Percentiles rank a stretch among this genome's conserved stretches.
These are phyloP conservation scores for Phytopythium litorale DNA, from an alignment of 352 stramenopile species.

Conservation along the genomic window DNA sequence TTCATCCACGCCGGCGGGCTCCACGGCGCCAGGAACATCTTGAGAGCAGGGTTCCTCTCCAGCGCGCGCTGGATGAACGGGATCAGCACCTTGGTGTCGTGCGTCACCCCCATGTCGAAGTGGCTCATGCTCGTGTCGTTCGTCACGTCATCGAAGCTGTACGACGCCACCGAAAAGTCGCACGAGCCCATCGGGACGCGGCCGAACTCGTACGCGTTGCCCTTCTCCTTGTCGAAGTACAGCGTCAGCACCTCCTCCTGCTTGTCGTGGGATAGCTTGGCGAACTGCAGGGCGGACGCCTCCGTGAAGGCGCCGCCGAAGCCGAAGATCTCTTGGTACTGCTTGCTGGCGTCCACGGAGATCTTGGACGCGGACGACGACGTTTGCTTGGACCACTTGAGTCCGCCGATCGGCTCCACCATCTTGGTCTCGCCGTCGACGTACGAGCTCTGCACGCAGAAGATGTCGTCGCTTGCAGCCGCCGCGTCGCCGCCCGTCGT, in stretches of 20 bases:
- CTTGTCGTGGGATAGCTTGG: slow-evolving; percentile 65
- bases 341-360: slow-evolving; percentile 38
- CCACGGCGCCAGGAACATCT: slow-evolving; percentile 88
- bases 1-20: slow-evolving; percentile 90
- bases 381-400: slow-evolving; percentile 34
- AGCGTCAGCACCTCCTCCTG: slow-evolving; percentile 84
- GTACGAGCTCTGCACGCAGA: slow-evolving; percentile 76
- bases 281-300: slow-evolving; percentile 82
- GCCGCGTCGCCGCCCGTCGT: background rate
- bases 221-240: slow-evolving; percentile 83
- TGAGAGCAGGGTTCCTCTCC: slow-evolving; percentile 58
- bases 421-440: slow-evolving; percentile 52
- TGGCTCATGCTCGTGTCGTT: slow-evolving; percentile 66
- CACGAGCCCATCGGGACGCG: slow-evolving; percentile 90
- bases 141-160: slow-evolving; percentile 83
- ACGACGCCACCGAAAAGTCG: slow-evolving; percentile 85
- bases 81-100: slow-evolving; percentile 83
- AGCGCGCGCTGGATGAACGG: slow-evolving; percentile 78
- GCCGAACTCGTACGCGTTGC: slow-evolving; percentile 84
- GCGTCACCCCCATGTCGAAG: slow-evolving; percentile 72
- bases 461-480: slow-evolving; percentile 6
- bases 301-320: slow-evolving; percentile 94
- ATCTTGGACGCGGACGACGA: slow-evolving; percentile 32
- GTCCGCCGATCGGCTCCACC: slow-evolving; percentile 46
- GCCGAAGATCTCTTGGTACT: slow-evolving; percentile 80